Conservation (phyloP, 1,139 yeast species). For the Saccharomycopsis phalli region DNA sequence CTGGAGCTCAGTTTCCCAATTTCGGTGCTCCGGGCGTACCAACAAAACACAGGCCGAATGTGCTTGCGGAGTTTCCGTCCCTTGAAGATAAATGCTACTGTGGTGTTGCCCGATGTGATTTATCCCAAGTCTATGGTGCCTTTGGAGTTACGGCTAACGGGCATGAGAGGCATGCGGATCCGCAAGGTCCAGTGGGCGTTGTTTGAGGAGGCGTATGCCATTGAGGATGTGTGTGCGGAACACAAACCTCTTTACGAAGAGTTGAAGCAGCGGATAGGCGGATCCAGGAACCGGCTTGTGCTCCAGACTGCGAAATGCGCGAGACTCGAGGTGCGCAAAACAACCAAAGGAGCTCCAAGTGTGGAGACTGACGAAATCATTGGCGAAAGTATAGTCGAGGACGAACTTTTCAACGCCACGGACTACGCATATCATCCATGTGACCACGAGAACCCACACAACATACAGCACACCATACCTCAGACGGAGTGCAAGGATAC, state of each 20-base stretch:
- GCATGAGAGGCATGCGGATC: slow-evolving; percentile 7
- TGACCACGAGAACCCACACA: slow-evolving; percentile 2
- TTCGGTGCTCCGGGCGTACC: too few relatives aligned
- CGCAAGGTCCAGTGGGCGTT: slow-evolving; percentile 6
- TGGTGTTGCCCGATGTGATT: slow-evolving; percentile 11
- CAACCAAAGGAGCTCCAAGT: not conserved
- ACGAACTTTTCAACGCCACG: not conserved
- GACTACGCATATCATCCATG: not conserved
- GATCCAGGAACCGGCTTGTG: slow-evolving; percentile 6
- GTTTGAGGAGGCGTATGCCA: slow-evolving; percentile 3
- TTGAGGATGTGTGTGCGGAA: slow-evolving; percentile 11
- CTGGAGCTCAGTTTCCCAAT: too few relatives aligned
- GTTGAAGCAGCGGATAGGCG: slow-evolving; percentile 7
- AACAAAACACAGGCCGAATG: not conserved
- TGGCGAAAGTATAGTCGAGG: slow-evolving; percentile 7
- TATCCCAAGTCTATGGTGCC: slow-evolving; percentile 7
- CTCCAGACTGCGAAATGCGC: slow-evolving; percentile 8
- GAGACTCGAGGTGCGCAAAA: slow-evolving; percentile 5
- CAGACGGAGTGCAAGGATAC: too few relatives aligned
- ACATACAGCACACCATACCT: not conserved
- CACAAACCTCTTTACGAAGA: slow-evolving; percentile 7
- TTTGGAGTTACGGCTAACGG: slow-evolving; percentile 6
- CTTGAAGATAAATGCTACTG: slow-evolving; percentile 3
- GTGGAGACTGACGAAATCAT: not conserved
- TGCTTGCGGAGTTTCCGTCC: slow-evolving; percentile 11